Evolutionary conservation across 768 basidiomycete genomes (phyloP).

Genomic region (Suillus subaureus): DNA sequence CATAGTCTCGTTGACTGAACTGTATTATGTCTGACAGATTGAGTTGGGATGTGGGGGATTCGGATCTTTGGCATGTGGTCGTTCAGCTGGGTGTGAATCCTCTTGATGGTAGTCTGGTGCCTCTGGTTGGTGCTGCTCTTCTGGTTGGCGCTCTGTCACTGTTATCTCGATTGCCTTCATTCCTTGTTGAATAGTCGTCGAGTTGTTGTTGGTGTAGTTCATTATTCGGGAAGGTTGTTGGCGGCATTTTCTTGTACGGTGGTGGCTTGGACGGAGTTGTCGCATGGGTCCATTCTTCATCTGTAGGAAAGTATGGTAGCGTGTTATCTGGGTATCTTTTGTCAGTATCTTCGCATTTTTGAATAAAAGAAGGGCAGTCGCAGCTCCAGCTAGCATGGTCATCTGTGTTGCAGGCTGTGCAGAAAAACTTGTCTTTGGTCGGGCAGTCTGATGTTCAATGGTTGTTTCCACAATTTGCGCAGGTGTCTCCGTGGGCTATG

Average conservation of each 20-base stretch:
- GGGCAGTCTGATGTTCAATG: background rate
- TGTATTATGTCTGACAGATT: too few species aligned
- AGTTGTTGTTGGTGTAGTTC: background rate
- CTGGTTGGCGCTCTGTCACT: too few species aligned
- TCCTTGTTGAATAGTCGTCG: too few species aligned
- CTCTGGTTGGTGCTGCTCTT: too few species aligned
- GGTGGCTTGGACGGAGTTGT: background rate
- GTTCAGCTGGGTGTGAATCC: too few species aligned
- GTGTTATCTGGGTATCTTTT: constrained; percentile 14
- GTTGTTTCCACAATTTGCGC: constrained; percentile 6
- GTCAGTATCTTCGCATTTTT: background rate
- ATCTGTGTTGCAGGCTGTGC: background rate
- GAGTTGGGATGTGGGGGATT: too few species aligned
- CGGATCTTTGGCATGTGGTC: too few species aligned
- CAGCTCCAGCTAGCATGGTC: constrained; percentile 14
- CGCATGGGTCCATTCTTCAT: constrained; percentile 16
- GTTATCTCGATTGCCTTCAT: too few species aligned
- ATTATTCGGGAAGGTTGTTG: background rate
- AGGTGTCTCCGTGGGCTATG: background rate
- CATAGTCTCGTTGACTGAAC: too few species aligned
- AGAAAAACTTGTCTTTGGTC: background rate
- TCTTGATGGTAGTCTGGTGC: too few species aligned
- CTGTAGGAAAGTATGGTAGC: constrained; percentile 18
- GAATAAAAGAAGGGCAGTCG: constrained; percentile 14
- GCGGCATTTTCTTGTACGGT: background rate